phyloP scores from a whole-genome alignment of 345 rosid species.

The Carallia brachiata region DNA sequence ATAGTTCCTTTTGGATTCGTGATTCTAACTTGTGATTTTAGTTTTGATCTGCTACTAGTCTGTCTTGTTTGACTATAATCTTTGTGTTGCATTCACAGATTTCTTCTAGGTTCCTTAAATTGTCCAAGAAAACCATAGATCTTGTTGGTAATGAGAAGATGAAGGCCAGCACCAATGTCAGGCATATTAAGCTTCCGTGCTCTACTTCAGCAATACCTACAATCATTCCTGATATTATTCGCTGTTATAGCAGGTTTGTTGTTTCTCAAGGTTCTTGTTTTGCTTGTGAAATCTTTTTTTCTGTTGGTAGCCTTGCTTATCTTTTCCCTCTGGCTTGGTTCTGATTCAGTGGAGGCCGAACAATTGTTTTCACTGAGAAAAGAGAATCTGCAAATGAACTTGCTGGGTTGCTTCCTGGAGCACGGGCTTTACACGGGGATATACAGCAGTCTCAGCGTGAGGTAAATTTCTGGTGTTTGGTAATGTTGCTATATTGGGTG shows the following conservation, averaged over 20 bases:
- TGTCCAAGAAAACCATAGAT: conserved; percentile 75
- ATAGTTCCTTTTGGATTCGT: background rate
- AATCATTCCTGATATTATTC: conserved; percentile 86
- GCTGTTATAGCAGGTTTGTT: conserved; percentile 85
- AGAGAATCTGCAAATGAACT: conserved; percentile 89
- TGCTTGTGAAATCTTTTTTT: background rate
- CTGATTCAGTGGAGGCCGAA: conserved; percentile 80
- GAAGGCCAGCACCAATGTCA: conserved; percentile 92
- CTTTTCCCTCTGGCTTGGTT: conserved; percentile 1
- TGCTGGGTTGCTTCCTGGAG: conserved; percentile 75
- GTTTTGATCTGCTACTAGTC: background rate
- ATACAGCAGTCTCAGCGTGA: conserved; percentile 92
- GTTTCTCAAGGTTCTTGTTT: conserved; percentile 2
- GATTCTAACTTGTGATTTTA: background rate
- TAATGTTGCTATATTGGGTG: background rate
- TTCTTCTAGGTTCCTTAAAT: conserved; percentile 71
- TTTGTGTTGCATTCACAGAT: conserved; percentile 46
- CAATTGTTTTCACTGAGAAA: conserved; percentile 86
- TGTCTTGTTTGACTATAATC: background rate
- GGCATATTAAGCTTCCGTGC: conserved; percentile 89
- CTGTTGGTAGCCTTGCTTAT: background rate
- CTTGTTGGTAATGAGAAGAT: conserved; percentile 96
- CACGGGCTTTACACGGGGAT: conserved; percentile 91
- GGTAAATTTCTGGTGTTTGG: conserved; percentile 37
- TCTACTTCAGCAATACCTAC: conserved; percentile 63